Conservation (phyloP, 768 basidiomycete species). For the Crucibulum laeve region DNA sequence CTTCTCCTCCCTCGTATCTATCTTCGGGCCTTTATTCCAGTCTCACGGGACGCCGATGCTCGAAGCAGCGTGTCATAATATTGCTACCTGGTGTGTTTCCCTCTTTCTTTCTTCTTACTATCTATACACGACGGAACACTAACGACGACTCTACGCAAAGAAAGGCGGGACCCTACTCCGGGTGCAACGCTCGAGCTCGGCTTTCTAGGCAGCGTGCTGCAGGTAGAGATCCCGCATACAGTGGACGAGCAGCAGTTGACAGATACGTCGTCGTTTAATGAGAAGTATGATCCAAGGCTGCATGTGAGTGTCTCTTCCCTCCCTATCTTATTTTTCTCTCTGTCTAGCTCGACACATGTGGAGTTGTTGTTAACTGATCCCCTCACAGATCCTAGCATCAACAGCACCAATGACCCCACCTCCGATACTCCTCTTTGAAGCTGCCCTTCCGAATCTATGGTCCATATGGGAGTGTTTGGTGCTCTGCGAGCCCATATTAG, state of each 20-base stretch:
- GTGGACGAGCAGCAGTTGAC: slow-evolving; percentile 72
- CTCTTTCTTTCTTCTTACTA: neutral
- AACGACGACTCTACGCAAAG: slow-evolving; percentile 30
- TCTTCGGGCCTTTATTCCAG: slow-evolving; percentile 73
- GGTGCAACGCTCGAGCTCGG: slow-evolving; percentile 74
- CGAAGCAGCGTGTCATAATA: slow-evolving; percentile 82
- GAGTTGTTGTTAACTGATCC: slow-evolving; percentile 4
- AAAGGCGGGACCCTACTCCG: slow-evolving; percentile 73
- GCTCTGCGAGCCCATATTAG: slow-evolving; percentile 83
- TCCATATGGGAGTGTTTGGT: slow-evolving; percentile 93
- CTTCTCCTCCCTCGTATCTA: slow-evolving; percentile 62
- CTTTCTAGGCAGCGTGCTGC: slow-evolving; percentile 74
- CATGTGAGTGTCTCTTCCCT: slow-evolving; percentile 35
- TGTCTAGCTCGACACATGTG: neutral
- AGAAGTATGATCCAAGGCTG: slow-evolving; percentile 45
- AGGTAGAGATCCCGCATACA: slow-evolving; percentile 64
- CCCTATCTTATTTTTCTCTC: neutral
- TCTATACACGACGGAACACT: neutral
- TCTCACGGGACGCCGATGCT: slow-evolving; percentile 75
- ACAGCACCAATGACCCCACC: slow-evolving; percentile 54
- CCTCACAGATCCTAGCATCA: slow-evolving; percentile 60
- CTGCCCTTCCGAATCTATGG: slow-evolving; percentile 65
- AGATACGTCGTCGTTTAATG: slow-evolving; percentile 44
- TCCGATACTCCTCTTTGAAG: slow-evolving; percentile 58
- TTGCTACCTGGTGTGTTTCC: slow-evolving; percentile 66